These are phyloP conservation scores for Apophysomyces elegans DNA, from an alignment of 371 early-diverging fungal species.

Conservation along the genomic window DNA sequence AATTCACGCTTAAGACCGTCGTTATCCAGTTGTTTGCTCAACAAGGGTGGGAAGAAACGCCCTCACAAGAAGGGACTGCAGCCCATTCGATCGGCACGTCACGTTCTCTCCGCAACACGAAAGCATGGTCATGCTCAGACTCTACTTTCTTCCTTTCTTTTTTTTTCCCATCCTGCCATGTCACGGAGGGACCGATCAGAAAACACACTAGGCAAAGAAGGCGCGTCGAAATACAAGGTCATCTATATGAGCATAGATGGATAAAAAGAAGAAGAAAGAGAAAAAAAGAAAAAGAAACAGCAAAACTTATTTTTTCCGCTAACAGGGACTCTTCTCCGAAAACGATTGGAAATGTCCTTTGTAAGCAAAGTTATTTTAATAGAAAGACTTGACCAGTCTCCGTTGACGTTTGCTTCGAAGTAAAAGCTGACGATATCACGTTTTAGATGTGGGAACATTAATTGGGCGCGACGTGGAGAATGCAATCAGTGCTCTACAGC, in stretches of 20 bases:
- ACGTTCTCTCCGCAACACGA: too few species aligned
- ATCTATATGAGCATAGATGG: not conserved
- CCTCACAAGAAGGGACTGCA: too few species aligned
- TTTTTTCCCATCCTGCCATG: not conserved
- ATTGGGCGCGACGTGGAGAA: conserved; percentile 34
- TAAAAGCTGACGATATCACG: not conserved
- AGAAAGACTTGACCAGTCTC: too few species aligned
- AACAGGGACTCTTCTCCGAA: conserved; percentile 36
- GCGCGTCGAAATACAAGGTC: conserved; percentile 26
- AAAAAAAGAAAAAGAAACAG: not conserved
- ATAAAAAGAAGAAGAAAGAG: too few species aligned
- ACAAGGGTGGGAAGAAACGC: too few species aligned
- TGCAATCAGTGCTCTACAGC: conserved; percentile 37
- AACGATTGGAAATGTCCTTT: conserved; percentile 38
- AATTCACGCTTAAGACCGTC: too few species aligned
- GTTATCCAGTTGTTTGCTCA: too few species aligned
- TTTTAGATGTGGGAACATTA: conserved; percentile 36
- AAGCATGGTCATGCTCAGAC: too few species aligned
- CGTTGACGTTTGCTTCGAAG: too few species aligned
- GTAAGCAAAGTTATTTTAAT: conserved; percentile 14
- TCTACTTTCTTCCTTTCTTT: too few species aligned
- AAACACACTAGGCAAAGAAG: conserved; percentile 21
- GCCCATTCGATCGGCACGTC: too few species aligned
- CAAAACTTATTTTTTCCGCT: conserved; percentile 7
- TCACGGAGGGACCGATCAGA: conserved; percentile 20